Evolutionary conservation across 495 filamentous ascomycete species (phyloP).

Genomic region (Tuber aestivum): DNA sequence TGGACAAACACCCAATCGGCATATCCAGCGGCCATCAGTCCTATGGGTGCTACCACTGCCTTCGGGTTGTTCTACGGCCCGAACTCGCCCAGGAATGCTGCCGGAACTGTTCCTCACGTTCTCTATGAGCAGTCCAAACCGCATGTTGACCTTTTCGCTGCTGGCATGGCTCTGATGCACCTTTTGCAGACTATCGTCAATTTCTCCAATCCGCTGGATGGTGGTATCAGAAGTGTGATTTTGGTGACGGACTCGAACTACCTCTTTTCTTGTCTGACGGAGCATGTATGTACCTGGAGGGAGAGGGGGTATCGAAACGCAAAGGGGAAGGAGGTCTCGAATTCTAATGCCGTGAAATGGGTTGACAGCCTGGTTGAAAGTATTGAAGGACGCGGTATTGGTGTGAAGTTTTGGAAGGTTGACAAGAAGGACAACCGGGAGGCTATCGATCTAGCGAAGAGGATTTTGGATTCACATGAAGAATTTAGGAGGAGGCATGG

Average conservation of each 20-base stretch:
- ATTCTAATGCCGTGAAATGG: constrained; percentile 23
- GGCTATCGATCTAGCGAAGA: constrained; percentile 17
- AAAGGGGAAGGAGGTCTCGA: constrained; percentile 26
- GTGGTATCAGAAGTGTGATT: constrained; percentile 20
- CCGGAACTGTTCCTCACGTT: constrained; percentile 11
- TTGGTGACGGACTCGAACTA: constrained; percentile 31
- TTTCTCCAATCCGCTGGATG: not conserved
- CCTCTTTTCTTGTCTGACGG: constrained; percentile 26
- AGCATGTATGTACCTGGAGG: constrained; percentile 20
- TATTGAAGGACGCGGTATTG: constrained; percentile 17
- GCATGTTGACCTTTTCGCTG: constrained; percentile 31
- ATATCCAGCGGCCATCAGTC: not conserved
- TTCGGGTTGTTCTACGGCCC: constrained; percentile 24
- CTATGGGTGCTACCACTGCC: constrained; percentile 11
- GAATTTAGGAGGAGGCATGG: constrained; percentile 13
- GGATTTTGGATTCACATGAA: constrained; percentile 13
- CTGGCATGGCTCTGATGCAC: constrained; percentile 22
- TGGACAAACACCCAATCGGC: not conserved
- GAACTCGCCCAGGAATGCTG: constrained; percentile 14
- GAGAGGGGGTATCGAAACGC: constrained; percentile 26
- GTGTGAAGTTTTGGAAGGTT: constrained; percentile 29
- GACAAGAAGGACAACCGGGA: constrained; percentile 30
- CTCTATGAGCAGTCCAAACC: constrained; percentile 24
- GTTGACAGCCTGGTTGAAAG: constrained; percentile 20
- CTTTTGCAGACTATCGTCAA: constrained; percentile 11